Percentiles rank a stretch among this genome's conserved stretches.
Evolutionary conservation across 768 basidiomycete genomes (phyloP).

Genomic region (Hygrophorus pudorinus): DNA sequence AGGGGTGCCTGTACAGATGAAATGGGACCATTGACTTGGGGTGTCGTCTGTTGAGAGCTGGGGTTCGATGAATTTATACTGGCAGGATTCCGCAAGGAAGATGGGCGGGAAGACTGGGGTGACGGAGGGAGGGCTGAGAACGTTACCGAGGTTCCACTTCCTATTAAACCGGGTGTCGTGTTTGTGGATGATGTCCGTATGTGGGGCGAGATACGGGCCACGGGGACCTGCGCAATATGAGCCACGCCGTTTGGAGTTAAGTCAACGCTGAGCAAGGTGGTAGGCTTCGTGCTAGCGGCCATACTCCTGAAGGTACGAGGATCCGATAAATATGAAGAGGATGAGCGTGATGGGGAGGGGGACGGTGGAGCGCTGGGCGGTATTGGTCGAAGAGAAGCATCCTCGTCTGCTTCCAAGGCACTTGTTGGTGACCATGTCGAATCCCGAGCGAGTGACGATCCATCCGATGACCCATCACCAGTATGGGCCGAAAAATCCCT

Average conservation of each 20-base stretch:
- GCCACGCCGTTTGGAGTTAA: conserved; percentile 60
- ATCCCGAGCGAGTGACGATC: conserved; percentile 55
- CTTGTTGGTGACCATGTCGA: conserved; percentile 77
- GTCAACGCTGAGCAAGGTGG: conserved; percentile 88
- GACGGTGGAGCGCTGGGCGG: conserved; percentile 85
- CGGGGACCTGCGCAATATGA: conserved; percentile 82
- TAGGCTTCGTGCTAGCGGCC: conserved; percentile 88
- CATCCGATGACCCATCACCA: conserved; percentile 35
- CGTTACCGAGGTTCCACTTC: conserved; percentile 52
- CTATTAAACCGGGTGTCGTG: conserved; percentile 33
- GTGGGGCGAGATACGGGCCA: conserved; percentile 47
- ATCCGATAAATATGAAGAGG: conserved; percentile 75
- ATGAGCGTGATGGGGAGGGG: conserved; percentile 76
- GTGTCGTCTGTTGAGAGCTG: conserved; percentile 16
- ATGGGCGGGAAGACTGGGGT: conserved; percentile 27
- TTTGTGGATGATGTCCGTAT: conserved; percentile 51
- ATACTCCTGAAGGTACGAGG: conserved; percentile 75
- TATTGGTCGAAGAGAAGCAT: conserved; percentile 84
- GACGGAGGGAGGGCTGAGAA: conserved; percentile 62
- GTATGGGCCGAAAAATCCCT: conserved; percentile 25
- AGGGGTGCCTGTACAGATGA: conserved; percentile 66
- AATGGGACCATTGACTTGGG: conserved; percentile 17
- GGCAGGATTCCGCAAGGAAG: conserved; percentile 27
- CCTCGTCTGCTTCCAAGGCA: conserved; percentile 81
- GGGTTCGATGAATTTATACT: conserved; percentile 18